phyloP scores from a whole-genome alignment of 352 stramenopile genomes.

The Phytophthora quininea region DNA sequence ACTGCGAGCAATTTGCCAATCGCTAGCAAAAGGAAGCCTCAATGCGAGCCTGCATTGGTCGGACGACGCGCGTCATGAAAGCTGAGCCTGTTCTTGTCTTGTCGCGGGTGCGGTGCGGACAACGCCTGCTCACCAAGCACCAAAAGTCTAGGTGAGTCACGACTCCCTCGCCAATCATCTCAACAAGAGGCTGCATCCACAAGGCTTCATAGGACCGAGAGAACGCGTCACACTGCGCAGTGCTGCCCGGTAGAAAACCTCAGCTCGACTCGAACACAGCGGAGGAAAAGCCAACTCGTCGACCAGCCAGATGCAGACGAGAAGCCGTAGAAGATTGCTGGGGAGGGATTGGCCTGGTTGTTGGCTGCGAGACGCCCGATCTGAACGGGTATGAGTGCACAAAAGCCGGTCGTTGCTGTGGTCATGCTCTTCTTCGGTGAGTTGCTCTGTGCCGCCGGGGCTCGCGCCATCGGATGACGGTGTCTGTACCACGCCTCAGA shows the following conservation, averaged over 20 bases:
- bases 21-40: background rate
- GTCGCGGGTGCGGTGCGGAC: constrained; percentile 5
- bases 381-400: constrained; percentile 5
- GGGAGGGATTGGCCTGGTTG: background rate
- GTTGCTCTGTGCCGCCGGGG: background rate
- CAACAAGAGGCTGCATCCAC: background rate
- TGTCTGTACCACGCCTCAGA: background rate
- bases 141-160: constrained; percentile 26
- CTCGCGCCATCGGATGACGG: too few relatives aligned
- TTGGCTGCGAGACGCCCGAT: too few relatives aligned
- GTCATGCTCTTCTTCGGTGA: background rate
- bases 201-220: constrained; percentile 14
- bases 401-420: background rate
- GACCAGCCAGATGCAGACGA: constrained; percentile 13
- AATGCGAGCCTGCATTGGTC: constrained; percentile 17
- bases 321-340: background rate
- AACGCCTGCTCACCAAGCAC: constrained; percentile 32
- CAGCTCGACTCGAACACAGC: constrained; percentile 16
- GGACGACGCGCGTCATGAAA: constrained; percentile 19
- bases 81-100: constrained; percentile 7
- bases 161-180: constrained; percentile 10
- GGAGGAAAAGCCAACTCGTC: constrained; percentile 8
- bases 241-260: constrained; percentile 19
- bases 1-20: constrained; percentile 19
- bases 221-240: constrained; percentile 18